Evolutionary conservation across 140 eudicot genomes (phyloP), one percentile per base, ranked within the genome.

Genomic region (Senecio squalidus): DNA sequence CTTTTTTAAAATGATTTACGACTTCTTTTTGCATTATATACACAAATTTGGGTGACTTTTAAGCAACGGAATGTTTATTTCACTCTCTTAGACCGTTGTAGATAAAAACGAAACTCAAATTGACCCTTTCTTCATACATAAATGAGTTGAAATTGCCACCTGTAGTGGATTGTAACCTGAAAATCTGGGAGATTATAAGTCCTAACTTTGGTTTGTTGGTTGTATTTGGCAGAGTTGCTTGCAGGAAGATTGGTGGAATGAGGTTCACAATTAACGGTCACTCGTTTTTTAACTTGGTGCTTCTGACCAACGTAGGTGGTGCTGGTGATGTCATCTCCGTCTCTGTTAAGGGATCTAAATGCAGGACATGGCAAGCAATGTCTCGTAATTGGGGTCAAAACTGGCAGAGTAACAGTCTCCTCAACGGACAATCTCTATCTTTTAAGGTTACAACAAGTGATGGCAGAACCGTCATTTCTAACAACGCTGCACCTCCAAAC

Each of bases 361-460:
- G 66, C 49, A 49, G 9, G 5, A 50, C 40, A 0, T 78, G 83
- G 83, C 80, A 73, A 68, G 55, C 74, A 14, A 50, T 78, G 83
- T 68, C 79, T 0, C 80, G 70, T 13, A 78, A 78, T 23, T 78
- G 83, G 80, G 83, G 83, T 14, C 83, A 78, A 30, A 78, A 78
- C 33, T 78, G 83, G 83, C 80, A 78, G 25, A 73, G 76, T 62
- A 78, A 78, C 29, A 10, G 62, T 36, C 45, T 33, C 70, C 74
- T 78, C 1, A 65, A 78, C 16, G 76, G 80, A 6, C 80, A 78
- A 51, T 51, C 83, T 14, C 63, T 78, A 31, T 68, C 80, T 17
- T 78, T 73, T 50, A 78, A 73, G 63, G 73, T 78, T 43, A 74
- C 73, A 14, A 73, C 79, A 1, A 78, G 83, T 20, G 79, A 78